A percentile compares a stretch with the other conserved stretches of the same genome.
These are phyloP conservation scores for Graphiopsis chlorocephala DNA, from an alignment of 2,329 filamentous ascomycete genomes.

Conservation along the genomic window DNA sequence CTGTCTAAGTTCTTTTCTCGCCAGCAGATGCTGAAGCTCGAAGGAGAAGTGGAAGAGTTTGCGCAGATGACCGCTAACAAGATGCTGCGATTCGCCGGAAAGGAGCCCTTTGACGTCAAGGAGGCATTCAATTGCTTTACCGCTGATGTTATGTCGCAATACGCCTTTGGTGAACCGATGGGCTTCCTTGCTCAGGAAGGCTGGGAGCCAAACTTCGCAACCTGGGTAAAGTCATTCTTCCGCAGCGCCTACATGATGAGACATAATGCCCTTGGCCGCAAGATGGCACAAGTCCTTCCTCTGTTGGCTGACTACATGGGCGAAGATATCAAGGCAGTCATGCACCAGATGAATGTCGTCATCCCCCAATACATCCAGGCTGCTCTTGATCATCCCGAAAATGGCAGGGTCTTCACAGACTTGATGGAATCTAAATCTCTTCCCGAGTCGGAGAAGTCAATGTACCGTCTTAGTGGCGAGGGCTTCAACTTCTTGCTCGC, in stretches of 20 bases:
- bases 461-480: slow-evolving; percentile 17
- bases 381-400: slow-evolving; percentile 5
- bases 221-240: slow-evolving; percentile 15
- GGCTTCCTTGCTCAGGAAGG: slow-evolving; percentile 48
- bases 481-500: slow-evolving; percentile 17
- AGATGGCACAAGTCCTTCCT: slow-evolving; percentile 4
- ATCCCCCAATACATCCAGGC: slow-evolving; percentile 6
- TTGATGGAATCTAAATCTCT: slow-evolving; percentile 3
- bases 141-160: slow-evolving; percentile 54
- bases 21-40: slow-evolving; percentile 22
- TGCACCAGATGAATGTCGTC: slow-evolving; percentile 6
- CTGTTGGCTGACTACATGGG: slow-evolving; percentile 13
- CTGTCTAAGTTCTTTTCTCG: slow-evolving; percentile 27
- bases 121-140: slow-evolving; percentile 48
- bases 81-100: slow-evolving; percentile 54
- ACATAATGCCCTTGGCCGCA: slow-evolving; percentile 11
- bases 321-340: slow-evolving; percentile 11
- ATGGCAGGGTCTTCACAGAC: slow-evolving; percentile 6
- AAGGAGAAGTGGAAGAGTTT: slow-evolving; percentile 16
- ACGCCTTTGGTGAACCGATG: slow-evolving; percentile 54
- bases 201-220: slow-evolving; percentile 11
- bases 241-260: slow-evolving; percentile 16
- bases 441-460: slow-evolving; percentile 12
- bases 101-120: slow-evolving; percentile 44
- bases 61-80: slow-evolving; percentile 57